These are phyloP conservation scores for Geranium rotundifolium DNA, from an alignment of 345 rosid genomes.

Conservation along the genomic window DNA sequence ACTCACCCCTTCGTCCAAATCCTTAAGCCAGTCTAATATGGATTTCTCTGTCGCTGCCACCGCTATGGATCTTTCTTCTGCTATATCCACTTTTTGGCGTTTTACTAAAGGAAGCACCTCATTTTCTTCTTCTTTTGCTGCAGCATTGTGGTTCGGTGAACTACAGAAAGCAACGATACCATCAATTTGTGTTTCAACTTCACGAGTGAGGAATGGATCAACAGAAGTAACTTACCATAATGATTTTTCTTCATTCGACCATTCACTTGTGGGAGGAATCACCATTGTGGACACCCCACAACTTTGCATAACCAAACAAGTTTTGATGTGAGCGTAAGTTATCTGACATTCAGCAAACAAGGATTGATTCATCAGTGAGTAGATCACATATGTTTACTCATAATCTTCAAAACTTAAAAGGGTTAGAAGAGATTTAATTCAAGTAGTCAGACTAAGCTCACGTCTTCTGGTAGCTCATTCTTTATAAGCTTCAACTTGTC, in stretches of 20 bases:
- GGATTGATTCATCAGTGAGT: background rate
- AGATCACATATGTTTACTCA: background rate
- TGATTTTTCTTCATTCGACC: constrained; percentile 1
- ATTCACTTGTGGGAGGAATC: background rate
- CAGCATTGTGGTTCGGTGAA: background rate
- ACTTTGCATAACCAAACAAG: constrained; percentile 19
- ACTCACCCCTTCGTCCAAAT: constrained; percentile 33
- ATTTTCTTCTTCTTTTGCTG: background rate
- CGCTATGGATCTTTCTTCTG: constrained; percentile 7
- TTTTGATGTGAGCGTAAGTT: constrained; percentile 31
- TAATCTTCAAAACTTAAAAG: background rate
- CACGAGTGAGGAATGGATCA: constrained; percentile 3
- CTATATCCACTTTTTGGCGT: constrained; percentile 21
- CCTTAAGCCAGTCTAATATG: constrained; percentile 20
- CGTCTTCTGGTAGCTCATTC: constrained; percentile 34
- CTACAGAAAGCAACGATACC: background rate
- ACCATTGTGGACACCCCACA: constrained; percentile 18
- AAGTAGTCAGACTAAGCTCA: constrained; percentile 7
- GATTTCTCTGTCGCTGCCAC: constrained; percentile 19
- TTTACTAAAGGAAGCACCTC: constrained; percentile 11
- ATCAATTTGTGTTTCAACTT: constrained; percentile 1
- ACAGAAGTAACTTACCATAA: background rate
- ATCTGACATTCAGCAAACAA: constrained; percentile 17
- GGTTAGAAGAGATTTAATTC: background rate
- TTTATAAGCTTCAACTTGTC: constrained; percentile 38